phyloP scores from a whole-genome alignment of 352 stramenopile genomes.

The Phytophthora europaea region DNA sequence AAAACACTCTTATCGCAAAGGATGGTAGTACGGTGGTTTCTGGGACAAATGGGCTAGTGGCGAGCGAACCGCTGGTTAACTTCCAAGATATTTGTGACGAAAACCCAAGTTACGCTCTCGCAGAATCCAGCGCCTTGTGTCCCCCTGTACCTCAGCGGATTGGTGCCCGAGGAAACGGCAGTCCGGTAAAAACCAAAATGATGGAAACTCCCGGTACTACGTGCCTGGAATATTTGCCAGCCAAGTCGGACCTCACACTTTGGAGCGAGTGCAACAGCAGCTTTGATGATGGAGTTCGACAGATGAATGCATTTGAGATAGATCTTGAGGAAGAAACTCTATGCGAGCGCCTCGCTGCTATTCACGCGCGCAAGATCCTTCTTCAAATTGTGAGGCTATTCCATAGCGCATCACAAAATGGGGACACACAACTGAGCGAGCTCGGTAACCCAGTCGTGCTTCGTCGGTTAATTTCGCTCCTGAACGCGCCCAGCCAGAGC shows the following conservation, averaged over 20 bases:
- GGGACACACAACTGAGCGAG: constrained; percentile 52
- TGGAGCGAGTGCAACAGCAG: constrained; percentile 79
- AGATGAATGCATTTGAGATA: constrained; percentile 71
- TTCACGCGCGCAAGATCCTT: constrained; percentile 75
- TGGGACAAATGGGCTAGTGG: background rate
- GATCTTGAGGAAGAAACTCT: constrained; percentile 72
- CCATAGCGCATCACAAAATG: constrained; percentile 24
- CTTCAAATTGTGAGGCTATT: constrained; percentile 77
- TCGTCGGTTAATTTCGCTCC: constrained; percentile 75
- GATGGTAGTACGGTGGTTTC: background rate
- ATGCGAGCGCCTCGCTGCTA: constrained; percentile 68
- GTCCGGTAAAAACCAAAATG: constrained; percentile 57
- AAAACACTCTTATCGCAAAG: background rate
- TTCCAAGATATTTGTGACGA: constrained; percentile 83
- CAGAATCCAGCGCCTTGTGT: constrained; percentile 62
- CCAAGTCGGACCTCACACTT: constrained; percentile 53
- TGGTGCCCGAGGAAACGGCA: constrained; percentile 38
- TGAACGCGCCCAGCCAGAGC: constrained; percentile 29
- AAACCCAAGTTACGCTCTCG: constrained; percentile 81
- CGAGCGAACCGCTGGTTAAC: constrained; percentile 42
- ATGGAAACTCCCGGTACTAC: constrained; percentile 33
- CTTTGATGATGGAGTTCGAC: constrained; percentile 68
- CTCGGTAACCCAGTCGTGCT: constrained; percentile 74
- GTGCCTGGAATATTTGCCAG: constrained; percentile 6
- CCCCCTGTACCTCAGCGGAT: constrained; percentile 25